A percentile compares a stretch with the other conserved stretches of the same genome.
These are phyloP conservation scores for Colletotrichum eleusines DNA, from an alignment of 2,329 filamentous ascomycete genomes.

Conservation along the genomic window DNA sequence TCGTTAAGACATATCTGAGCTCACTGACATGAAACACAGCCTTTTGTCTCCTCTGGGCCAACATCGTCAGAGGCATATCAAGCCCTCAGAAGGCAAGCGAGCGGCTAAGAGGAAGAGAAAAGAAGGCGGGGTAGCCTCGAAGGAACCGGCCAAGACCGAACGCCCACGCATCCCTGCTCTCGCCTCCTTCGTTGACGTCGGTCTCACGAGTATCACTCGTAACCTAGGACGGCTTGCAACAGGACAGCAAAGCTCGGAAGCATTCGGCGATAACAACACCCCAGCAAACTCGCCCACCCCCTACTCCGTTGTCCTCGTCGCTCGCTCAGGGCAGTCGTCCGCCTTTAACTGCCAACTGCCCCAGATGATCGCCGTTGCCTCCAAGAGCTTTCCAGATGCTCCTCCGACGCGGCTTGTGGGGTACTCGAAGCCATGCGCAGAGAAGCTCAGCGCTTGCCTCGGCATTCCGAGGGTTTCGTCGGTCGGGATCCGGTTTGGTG, in stretches of 20 bases:
- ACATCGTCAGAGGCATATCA: constrained; percentile 66
- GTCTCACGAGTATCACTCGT: constrained; percentile 73
- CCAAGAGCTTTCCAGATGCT: constrained; percentile 53
- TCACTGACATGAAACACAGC: constrained; percentile 53
- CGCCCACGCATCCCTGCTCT: constrained; percentile 61
- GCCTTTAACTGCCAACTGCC: constrained; percentile 72
- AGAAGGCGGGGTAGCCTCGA: constrained; percentile 46
- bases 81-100: constrained; percentile 72
- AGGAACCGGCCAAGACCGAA: constrained; percentile 48
- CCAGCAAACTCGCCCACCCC: constrained; percentile 22
- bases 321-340: constrained; percentile 67
- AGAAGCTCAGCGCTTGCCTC: constrained; percentile 67
- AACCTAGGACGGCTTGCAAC: constrained; percentile 54
- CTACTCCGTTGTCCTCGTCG: constrained; percentile 69
- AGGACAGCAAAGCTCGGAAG: constrained; percentile 49
- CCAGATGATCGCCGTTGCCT: constrained; percentile 64
- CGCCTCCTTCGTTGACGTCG: constrained; percentile 69
- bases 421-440: constrained; percentile 70
- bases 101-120: constrained; percentile 65
- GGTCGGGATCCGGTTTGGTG: constrained; percentile 68
- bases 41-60: constrained; percentile 73
- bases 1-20: not conserved
- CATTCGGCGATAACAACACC: constrained; percentile 44
- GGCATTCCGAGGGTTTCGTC: constrained; percentile 74
- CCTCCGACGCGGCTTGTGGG: constrained; percentile 69